A percentile compares a stretch with the other conserved stretches of the same genome.
Evolutionary conservation across 805 yeast genomes (phyloP).

Genomic region (Yamadazyma endophytica): DNA sequence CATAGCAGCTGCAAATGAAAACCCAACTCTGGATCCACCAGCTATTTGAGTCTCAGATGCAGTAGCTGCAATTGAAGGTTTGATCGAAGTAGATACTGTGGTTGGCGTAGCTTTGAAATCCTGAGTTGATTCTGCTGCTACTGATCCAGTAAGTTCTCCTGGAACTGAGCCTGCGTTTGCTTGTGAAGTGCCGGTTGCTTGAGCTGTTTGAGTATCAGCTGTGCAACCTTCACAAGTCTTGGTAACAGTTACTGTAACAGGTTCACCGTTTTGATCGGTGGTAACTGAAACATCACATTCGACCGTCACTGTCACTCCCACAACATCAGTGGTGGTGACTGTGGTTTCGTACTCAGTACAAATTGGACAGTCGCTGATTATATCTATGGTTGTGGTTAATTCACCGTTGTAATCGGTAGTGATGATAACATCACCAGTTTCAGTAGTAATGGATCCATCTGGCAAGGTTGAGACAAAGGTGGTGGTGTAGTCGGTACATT

Average conservation of each 20-base stretch:
- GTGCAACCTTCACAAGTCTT: background rate
- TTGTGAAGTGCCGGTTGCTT: too few relatives aligned
- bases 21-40: too few relatives aligned
- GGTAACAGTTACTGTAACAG: slow-evolving; percentile 2
- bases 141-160: too few relatives aligned
- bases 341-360: slow-evolving; percentile 9
- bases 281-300: slow-evolving; percentile 12
- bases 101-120: too few relatives aligned
- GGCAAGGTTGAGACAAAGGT: slow-evolving; percentile 1
- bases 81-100: too few relatives aligned
- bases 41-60: too few relatives aligned
- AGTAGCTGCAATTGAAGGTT: too few relatives aligned
- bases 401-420: slow-evolving; percentile 4
- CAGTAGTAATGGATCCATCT: slow-evolving; percentile 2
- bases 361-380: slow-evolving; percentile 6
- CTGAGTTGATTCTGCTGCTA: too few relatives aligned
- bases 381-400: background rate
- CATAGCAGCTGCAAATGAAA: too few relatives aligned
- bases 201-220: background rate
- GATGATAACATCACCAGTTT: slow-evolving; percentile 2
- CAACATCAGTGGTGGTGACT: slow-evolving; percentile 7
- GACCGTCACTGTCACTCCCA: slow-evolving; percentile 13
- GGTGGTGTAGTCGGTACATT: slow-evolving; percentile 4
- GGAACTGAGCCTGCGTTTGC: too few relatives aligned
- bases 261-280: slow-evolving; percentile 3